Conservation (phyloP, 352 stramenopile species). For the Phytophthora pluvialis region DNA sequence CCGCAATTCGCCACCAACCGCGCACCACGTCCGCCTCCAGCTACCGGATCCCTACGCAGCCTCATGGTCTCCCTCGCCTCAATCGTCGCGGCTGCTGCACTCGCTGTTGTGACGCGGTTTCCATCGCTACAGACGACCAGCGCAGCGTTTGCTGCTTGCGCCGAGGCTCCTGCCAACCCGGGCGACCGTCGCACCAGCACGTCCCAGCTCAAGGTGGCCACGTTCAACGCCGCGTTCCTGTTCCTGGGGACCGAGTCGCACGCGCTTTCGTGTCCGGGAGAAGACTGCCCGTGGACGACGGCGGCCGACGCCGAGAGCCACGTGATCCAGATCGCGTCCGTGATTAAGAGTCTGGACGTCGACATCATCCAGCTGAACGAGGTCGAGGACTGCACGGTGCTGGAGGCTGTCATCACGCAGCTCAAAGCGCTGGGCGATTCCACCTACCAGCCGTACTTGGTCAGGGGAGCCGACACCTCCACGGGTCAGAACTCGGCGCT, state of each 20-base stretch:
- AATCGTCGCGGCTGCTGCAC: conserved; percentile 19
- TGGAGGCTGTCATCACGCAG: conserved; percentile 59
- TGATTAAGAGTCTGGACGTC: conserved; percentile 56
- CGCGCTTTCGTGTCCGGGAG: conserved; percentile 50
- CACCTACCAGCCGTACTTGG: conserved; percentile 71
- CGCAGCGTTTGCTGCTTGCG: conserved; percentile 50
- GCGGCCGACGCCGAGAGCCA: conserved; percentile 47
- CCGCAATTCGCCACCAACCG: conserved; percentile 24
- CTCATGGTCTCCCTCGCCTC: conserved; percentile 47
- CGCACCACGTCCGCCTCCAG: conserved; percentile 8
- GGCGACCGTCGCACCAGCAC: conserved; percentile 55
- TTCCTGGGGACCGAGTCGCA: conserved; percentile 54
- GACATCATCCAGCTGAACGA: conserved; percentile 78
- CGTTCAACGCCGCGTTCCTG: conserved; percentile 71
- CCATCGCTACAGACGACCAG: conserved; percentile 19
- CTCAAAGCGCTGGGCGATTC: conserved; percentile 51
- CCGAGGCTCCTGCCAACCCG: conserved; percentile 44
- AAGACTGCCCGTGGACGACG: conserved; percentile 62
- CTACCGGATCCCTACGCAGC: conserved; percentile 8
- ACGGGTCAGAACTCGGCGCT: conserved; percentile 76
- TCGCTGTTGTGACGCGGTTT: conserved; percentile 22
- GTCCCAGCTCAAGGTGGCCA: conserved; percentile 66
- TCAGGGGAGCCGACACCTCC: conserved; percentile 61
- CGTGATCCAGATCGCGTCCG: conserved; percentile 55
- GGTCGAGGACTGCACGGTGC: conserved; percentile 62